Evolutionary conservation across 805 yeast species (phyloP), one percentile per base, ranked within the genome.

Genomic region (Lipomyces lipofer): DNA sequence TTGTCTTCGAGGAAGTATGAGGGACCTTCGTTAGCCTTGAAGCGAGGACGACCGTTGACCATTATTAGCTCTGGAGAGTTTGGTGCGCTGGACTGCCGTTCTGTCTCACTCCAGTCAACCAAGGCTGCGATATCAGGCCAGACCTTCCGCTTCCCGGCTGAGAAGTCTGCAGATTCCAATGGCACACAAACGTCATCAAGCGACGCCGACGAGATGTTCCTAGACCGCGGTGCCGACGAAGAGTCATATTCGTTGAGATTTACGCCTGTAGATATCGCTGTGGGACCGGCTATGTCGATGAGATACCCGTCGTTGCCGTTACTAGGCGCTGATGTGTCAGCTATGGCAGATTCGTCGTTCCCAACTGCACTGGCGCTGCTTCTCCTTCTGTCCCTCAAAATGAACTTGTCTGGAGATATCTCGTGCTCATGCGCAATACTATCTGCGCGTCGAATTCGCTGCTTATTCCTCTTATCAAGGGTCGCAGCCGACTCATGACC

Each of bases 101-200:
- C 97, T 59, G 85, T 85, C 29, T 73, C 75, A 1, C 89, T 83
- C 70, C 83, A 92, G 58, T 90, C 96, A 60, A 84, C 85, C 60
- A 92, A 73, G 0, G 87, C 81, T 29, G 74, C 66, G 15, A 88
- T 73, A 66, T 94, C 97, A 0, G 98, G 99, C 98, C 98, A 92
- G 43, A 69, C 64, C 58, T 72, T 74, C 24, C 64, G 54, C 27
- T 63, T 61, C 15, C 64, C 60, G 13, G 62, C 54, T 32, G 65
- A 64, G 32, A 58, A 57, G 24, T 65, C 72, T 10, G 61, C 65
- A 2, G 67, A 54, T 59, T 85, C 90, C 35, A 90, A 75, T 0
- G 96, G 96, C 69, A 89, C 82, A 66, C 97, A 92, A 24, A 92
- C 99, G 70, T 92, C 99, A 67, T 86, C 91, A 54, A 92, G 72